Evolutionary conservation across 2,329 filamentous ascomycete species (phyloP), one percentile per base, ranked within the genome.

Genomic region (Nigrograna mackinnonii): DNA sequence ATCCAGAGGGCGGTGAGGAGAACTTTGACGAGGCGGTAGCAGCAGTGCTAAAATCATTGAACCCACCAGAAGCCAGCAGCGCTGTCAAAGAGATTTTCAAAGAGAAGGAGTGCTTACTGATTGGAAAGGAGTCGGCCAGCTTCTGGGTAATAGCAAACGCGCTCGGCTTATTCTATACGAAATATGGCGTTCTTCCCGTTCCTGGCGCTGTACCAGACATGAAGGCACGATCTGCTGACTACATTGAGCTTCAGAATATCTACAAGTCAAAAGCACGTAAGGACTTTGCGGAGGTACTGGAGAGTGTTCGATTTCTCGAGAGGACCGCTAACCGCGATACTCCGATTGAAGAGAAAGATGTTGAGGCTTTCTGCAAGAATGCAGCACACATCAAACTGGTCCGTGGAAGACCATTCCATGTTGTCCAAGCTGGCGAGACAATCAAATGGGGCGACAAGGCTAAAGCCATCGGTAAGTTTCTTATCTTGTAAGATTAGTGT

Each of bases 281-380:
- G 58, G 94, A 99, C 59, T 75, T 85, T 12, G 79, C 82, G 21
- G 87, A 95, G 67, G 87, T 97, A 2, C 71, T 90, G 3, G 71
- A 76, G 11, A 82, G 71, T 11, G 84, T 90, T 31, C 83, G 82
- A 35, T 67, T 74, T 22, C 60, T 79, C 7, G 82, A 85, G 59
- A 58, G 72, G 4, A 61, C 70, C 11, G 64, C 79, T 64, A 67
- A 82, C 68, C 60, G 75, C 71, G 50, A 60, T 3, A 58, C 58
- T 2, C 50, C 62, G 3, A 78, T 95, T 43, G 78, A 86, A 35
- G 75, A 82, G 33, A 80, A 81, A 39, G 89, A 96, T 57, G 85
- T 97, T 34, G 91, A 96, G 60, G 77, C 87, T 24, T 97, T 96
- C 68, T 97, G 92, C 79, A 96, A 95, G 71, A 95, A 95, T 55